phyloP scores from a whole-genome alignment of 805 yeast genomes.

The Scheffersomyces amazonensis region DNA sequence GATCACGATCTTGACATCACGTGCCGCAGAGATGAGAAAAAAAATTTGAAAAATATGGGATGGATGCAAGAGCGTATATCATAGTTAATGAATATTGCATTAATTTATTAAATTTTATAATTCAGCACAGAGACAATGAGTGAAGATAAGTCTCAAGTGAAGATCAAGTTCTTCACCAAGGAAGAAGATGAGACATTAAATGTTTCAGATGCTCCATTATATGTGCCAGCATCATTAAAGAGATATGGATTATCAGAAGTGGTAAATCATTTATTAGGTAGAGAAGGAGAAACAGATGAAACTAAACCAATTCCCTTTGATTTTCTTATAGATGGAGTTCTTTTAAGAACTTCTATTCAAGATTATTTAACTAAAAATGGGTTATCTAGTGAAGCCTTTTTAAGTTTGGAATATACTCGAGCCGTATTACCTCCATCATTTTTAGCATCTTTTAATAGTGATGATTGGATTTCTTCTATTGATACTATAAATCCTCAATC shows the following conservation, averaged over 20 bases:
- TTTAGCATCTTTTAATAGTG: conserved; percentile 82
- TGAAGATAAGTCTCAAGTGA: conserved; percentile 58
- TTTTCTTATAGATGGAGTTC: conserved; percentile 80
- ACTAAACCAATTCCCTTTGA: conserved; percentile 81
- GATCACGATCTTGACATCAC: too few relatives aligned
- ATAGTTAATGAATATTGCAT: too few relatives aligned
- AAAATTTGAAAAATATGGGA: neutral
- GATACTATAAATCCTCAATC: conserved; percentile 44
- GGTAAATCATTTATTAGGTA: conserved; percentile 79
- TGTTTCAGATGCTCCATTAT: conserved; percentile 75
- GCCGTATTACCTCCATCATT: conserved; percentile 94
- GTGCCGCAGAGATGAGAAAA: neutral
- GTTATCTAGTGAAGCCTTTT: conserved; percentile 73
- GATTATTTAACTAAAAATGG: conserved; percentile 77
- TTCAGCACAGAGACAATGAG: too few relatives aligned
- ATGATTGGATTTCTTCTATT: conserved; percentile 91
- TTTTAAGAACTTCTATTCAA: conserved; percentile 74
- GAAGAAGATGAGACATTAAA: conserved; percentile 74
- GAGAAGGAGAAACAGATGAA: conserved; percentile 37
- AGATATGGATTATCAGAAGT: conserved; percentile 93
- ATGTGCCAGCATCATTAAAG: conserved; percentile 81
- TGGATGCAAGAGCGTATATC: neutral
- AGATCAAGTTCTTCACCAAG: conserved; percentile 80
- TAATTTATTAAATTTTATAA: too few relatives aligned
- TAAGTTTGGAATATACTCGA: conserved; percentile 85